A percentile compares a stretch with the other conserved stretches of the same genome.
Evolutionary conservation across 805 yeast genomes (phyloP).

Genomic region (Starmerella scarabaei): DNA sequence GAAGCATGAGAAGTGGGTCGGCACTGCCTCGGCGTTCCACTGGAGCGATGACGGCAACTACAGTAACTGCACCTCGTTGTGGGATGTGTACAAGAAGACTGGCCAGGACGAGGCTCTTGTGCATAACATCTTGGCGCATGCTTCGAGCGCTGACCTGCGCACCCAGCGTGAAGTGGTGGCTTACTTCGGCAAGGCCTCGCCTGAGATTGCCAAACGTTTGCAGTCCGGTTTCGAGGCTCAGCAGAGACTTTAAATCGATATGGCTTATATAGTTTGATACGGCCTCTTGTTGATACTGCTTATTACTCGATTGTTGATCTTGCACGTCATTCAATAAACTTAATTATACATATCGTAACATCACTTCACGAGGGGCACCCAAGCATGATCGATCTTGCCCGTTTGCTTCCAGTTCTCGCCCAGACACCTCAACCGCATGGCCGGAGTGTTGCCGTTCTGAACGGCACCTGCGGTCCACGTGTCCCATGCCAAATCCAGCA

Average conservation of each 20-base stretch:
- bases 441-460: conserved; percentile 43
- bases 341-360: too few species aligned
- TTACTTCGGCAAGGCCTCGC: conserved; percentile 61
- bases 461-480: conserved; percentile 43
- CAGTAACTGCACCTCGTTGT: conserved; percentile 63
- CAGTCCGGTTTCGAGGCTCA: conserved; percentile 3
- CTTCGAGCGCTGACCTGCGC: conserved; percentile 47
- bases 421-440: conserved; percentile 58
- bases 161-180: conserved; percentile 70
- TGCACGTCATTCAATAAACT: background rate
- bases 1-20: conserved; percentile 69
- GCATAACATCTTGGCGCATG: conserved; percentile 72
- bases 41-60: conserved; percentile 72
- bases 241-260: conserved; percentile 1
- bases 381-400: conserved; percentile 31
- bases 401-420: conserved; percentile 63
- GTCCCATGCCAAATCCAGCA: conserved; percentile 36
- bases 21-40: conserved; percentile 74
- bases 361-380: conserved; percentile 16
- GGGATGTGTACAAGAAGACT: conserved; percentile 63
- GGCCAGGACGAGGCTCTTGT: conserved; percentile 78
- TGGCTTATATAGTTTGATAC: background rate
- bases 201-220: conserved; percentile 52
- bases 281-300: too few species aligned
- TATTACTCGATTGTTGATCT: too few species aligned